Percentiles rank a stretch among this genome's conserved stretches.
Evolutionary conservation across 1,284 basidiomycete genomes (phyloP).

Genomic region (Taiwanofungus camphoratus): DNA sequence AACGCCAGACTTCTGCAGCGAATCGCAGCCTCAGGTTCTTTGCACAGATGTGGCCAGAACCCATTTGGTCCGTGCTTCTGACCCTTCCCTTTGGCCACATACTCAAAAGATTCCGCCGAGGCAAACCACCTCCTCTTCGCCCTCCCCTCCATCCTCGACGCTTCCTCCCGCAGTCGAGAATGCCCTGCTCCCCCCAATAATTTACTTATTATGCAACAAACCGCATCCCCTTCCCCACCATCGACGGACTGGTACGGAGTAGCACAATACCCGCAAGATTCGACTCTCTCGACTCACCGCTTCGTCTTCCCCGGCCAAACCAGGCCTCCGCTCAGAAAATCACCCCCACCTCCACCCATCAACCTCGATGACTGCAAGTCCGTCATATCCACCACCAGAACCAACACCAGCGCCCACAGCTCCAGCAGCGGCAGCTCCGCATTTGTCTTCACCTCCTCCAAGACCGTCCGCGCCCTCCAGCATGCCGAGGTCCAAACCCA

Average conservation of each 20-base stretch:
- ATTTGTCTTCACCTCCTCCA: conserved; percentile 28
- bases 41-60: too few species aligned
- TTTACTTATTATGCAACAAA: not conserved
- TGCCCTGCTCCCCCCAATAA: not conserved
- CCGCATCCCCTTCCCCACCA: not conserved
- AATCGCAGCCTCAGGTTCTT: too few species aligned
- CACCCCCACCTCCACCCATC: conserved; percentile 22
- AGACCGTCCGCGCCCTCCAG: conserved; percentile 17
- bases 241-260: not conserved
- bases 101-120: conserved; percentile 1
- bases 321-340: conserved; percentile 12
- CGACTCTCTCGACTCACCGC: not conserved
- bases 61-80: not conserved
- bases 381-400: conserved; percentile 15
- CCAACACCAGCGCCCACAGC: conserved; percentile 48
- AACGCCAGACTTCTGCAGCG: too few species aligned
- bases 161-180: not conserved
- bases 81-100: not conserved
- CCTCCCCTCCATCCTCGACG: not conserved
- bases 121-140: not conserved
- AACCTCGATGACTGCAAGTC: conserved; percentile 25
- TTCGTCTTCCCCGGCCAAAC: conserved; percentile 3
- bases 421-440: conserved; percentile 13
- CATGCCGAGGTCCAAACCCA: conserved; percentile 2
- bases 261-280: not conserved